Conservation (phyloP, 169 alveolate genomes). For the Eimeria acervulina region DNA sequence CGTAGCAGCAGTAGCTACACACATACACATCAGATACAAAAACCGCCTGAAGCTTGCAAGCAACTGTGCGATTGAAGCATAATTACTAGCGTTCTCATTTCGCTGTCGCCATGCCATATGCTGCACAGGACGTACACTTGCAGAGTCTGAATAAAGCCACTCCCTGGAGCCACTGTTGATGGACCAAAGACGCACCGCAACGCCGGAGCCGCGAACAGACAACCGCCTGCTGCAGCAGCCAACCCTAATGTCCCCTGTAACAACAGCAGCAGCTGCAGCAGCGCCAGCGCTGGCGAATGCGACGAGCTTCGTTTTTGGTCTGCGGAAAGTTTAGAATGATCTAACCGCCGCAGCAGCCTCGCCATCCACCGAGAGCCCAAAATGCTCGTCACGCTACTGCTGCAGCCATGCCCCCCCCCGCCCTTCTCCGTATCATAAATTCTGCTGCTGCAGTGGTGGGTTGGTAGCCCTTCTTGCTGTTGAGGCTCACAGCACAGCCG, state of each 20-base stretch:
- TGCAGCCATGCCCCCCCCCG: background rate
- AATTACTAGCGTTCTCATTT: background rate
- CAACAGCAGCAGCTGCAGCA: slow-evolving; percentile 44
- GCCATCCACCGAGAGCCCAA: background rate
- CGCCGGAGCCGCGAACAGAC: slow-evolving; percentile 47
- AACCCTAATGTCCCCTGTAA: slow-evolving; percentile 63
- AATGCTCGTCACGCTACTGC: background rate
- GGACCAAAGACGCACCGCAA: slow-evolving; percentile 65
- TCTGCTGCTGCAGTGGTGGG: background rate
- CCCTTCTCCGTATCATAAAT: background rate
- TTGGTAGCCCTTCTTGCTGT: background rate
- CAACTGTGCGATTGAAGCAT: background rate
- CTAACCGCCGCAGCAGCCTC: background rate
- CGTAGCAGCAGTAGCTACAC: slow-evolving; percentile 50
- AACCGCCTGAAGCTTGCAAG: background rate
- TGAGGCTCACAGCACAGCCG: background rate
- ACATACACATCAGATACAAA: background rate
- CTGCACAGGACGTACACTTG: slow-evolving; percentile 33
- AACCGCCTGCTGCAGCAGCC: slow-evolving; percentile 60
- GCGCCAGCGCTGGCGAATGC: slow-evolving; percentile 62
- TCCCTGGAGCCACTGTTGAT: slow-evolving; percentile 59
- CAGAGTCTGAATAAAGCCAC: slow-evolving; percentile 50
- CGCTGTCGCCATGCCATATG: background rate
- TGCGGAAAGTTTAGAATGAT: background rate
- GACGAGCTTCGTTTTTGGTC: background rate